Percentiles rank a stretch among this genome's conserved stretches.
phyloP scores from a whole-genome alignment of 257 asterid genomes.

The Parsonsia alboflavescens region DNA sequence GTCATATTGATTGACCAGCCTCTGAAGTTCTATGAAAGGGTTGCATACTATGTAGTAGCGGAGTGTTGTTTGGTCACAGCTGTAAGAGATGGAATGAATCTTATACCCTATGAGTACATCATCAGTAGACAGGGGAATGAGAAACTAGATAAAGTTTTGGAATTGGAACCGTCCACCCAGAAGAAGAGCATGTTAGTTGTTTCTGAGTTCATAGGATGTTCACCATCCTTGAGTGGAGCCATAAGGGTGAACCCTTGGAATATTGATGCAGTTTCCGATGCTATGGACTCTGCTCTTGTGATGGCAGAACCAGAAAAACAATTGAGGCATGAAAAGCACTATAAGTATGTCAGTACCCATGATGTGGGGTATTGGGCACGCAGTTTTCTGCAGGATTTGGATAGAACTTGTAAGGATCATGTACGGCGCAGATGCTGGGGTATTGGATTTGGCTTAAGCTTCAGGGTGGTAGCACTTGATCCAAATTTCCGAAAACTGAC shows the following conservation, averaged over 20 bases:
- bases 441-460: conserved; percentile 79
- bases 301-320: conserved; percentile 83
- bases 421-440: conserved; percentile 82
- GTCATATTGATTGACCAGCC: conserved; percentile 68
- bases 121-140: conserved; percentile 76
- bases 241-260: conserved; percentile 90
- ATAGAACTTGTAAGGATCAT: conserved; percentile 80
- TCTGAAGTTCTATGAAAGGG: conserved; percentile 61
- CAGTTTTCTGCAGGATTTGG: conserved; percentile 80
- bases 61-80: conserved; percentile 92
- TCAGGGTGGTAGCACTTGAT: conserved; percentile 81
- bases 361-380: conserved; percentile 91
- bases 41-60: conserved; percentile 74
- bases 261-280: conserved; percentile 71
- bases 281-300: conserved; percentile 72
- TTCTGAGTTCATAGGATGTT: conserved; percentile 85
- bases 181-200: conserved; percentile 82
- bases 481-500: conserved; percentile 73
- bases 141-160: conserved; percentile 48
- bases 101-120: conserved; percentile 76
- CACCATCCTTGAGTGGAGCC: conserved; percentile 86
- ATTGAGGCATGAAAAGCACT: conserved; percentile 80
- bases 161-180: conserved; percentile 34
- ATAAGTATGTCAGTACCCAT: conserved; percentile 80
- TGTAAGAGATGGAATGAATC: conserved; percentile 93